These are phyloP conservation scores for Sugiyamaella neomexicana DNA, from an alignment of 1,139 yeast genomes.

Conservation along the genomic window DNA sequence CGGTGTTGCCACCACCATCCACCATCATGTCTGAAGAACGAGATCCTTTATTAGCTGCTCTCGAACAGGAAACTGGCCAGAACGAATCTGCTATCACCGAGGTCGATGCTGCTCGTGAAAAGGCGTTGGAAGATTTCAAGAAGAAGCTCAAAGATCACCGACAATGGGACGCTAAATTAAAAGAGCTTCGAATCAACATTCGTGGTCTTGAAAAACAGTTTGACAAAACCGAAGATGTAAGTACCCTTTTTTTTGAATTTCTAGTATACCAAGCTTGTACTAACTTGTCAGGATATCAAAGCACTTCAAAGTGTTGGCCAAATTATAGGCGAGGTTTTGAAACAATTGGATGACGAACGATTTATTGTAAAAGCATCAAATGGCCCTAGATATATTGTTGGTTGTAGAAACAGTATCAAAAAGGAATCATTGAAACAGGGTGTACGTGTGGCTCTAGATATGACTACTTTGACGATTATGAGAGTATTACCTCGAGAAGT, in stretches of 20 bases:
- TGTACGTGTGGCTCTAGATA: conserved; percentile 92
- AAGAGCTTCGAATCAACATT: conserved; percentile 78
- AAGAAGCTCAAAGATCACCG: conserved; percentile 89
- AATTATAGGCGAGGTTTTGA: conserved; percentile 94
- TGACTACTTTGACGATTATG: conserved; percentile 98
- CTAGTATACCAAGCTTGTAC: no score
- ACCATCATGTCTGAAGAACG: conserved; percentile 28
- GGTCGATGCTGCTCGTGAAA: conserved; percentile 72
- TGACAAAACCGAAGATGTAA: conserved; percentile 82
- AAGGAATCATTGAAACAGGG: conserved; percentile 86
- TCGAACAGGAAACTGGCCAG: conserved; percentile 34
- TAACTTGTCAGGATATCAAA: conserved; percentile 61
- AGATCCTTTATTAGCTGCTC: conserved; percentile 39
- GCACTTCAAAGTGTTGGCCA: conserved; percentile 98
- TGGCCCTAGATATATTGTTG: conserved; percentile 97
- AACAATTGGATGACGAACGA: conserved; percentile 92
- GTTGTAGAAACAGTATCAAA: conserved; percentile 91
- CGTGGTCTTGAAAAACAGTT: conserved; percentile 81
- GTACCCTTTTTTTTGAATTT: no score
- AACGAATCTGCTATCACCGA: conserved; percentile 18
- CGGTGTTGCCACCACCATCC: conserved; percentile 11
- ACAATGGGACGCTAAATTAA: conserved; percentile 90
- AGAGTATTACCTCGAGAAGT: conserved; percentile 96
- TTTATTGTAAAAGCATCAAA: conserved; percentile 90
- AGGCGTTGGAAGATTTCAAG: conserved; percentile 77